Evolutionary conservation across 768 basidiomycete genomes (phyloP), one percentile per base, ranked within the genome.

Genomic region (Suillus fuscotomentosus): DNA sequence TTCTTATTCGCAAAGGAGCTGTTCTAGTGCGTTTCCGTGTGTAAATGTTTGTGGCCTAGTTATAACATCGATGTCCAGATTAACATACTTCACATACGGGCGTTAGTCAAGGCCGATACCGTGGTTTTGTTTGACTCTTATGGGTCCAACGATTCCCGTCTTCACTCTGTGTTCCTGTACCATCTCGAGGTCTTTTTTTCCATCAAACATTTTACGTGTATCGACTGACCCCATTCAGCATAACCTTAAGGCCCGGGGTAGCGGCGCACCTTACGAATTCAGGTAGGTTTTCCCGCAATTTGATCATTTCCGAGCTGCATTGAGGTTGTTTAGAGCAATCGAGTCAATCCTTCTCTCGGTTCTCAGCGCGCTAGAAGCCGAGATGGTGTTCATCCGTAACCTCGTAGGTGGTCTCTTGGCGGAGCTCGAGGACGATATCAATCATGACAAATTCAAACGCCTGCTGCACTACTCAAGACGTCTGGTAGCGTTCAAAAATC

Each of bases 371-470:
- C 81, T 99, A 27, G 97, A 98, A 78, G 94, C 95, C 39, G 97
- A 99, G 78, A 92, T 98, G 91, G 90, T 90, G 15, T 96, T 96
- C 72, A 93, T 95, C 60, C 88, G 96, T 41, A 90, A 91, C 66
- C 87, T 97, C 43, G 92, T 98, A 60, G 92, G 92, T 60, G 91
- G 94, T 4, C 81, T 99, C 11, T 81, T 99, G 38, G 92, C 92
- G 20, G 96, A 97, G 75, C 84, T 99, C 60, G 97, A 99, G 72
- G 94, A 95, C 65, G 91, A 96, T 71, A 97, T 98, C 70, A 94
- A 97, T 73, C 89, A 94, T 47, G 96, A 97, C 76, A 92, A 94
- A 62, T 93, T 99, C 75, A 95, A 94, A 73, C 85, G 92, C 24
- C 79, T 99, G 22, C 82, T 99, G 39, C 94, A 97, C 74, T 97